Evolutionary conservation across 1,139 yeast species (phyloP).

Genomic region (Yamadazyma sp.): DNA sequence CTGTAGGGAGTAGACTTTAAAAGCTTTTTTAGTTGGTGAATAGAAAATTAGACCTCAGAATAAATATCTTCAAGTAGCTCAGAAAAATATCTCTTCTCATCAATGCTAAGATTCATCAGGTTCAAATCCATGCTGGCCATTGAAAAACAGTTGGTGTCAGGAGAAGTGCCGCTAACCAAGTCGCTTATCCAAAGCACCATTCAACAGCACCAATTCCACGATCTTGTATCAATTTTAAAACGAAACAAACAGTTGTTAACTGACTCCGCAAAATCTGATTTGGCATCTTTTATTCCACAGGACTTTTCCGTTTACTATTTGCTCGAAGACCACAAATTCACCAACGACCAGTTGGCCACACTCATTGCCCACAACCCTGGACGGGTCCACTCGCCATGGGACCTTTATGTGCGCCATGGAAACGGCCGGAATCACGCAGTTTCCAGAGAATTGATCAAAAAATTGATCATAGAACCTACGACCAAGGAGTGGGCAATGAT

Average conservation of each 20-base stretch:
- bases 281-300: constrained; percentile 11
- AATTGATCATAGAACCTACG: constrained; percentile 8
- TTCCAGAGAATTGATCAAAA: constrained; percentile 8
- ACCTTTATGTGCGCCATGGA: constrained; percentile 28
- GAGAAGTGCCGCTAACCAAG: constrained; percentile 13
- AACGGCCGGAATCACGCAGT: constrained; percentile 8
- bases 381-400: constrained; percentile 37
- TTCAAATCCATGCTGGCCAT: constrained; percentile 13
- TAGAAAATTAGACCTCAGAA: no score
- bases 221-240: constrained; percentile 11
- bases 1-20: no score
- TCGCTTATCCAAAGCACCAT: constrained; percentile 12
- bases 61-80: not conserved
- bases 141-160: constrained; percentile 7
- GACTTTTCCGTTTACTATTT: constrained; percentile 37
- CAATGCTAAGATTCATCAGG: constrained; percentile 15
- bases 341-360: constrained; percentile 19
- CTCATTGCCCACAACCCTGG: constrained; percentile 41
- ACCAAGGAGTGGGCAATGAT: constrained; percentile 15
- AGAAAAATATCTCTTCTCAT: not conserved
- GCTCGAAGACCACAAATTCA: constrained; percentile 20
- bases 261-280: constrained; percentile 8
- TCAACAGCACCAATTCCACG: constrained; percentile 12
- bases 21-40: not conserved
- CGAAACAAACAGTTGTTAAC: constrained; percentile 11